Conservation (phyloP, 768 basidiomycete species). For the Tulasnella sp. region DNA sequence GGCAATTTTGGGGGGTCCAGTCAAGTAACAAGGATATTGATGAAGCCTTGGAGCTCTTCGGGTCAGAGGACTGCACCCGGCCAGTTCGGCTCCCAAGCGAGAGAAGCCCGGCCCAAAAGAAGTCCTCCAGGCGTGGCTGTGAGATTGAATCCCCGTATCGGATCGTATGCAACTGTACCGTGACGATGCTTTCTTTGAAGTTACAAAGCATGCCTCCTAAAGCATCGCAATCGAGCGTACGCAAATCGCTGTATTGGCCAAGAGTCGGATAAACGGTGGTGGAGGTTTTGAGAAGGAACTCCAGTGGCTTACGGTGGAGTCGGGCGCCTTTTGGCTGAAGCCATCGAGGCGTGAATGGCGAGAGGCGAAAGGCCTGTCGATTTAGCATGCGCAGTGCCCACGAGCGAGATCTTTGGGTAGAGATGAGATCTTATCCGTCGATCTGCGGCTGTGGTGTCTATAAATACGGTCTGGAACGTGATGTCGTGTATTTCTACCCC, state of each 20-base stretch:
- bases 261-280: slow-evolving; percentile 76
- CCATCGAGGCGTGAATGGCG: slow-evolving; percentile 56
- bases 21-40: too few relatives aligned
- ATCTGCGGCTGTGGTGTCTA: background rate
- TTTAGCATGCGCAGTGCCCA: slow-evolving; percentile 76
- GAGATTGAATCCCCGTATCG: slow-evolving; percentile 44
- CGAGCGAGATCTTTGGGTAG: slow-evolving; percentile 75
- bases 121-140: too few relatives aligned
- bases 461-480: background rate
- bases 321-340: slow-evolving; percentile 46
- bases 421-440: slow-evolving; percentile 45
- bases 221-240: slow-evolving; percentile 47
- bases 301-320: slow-evolving; percentile 44
- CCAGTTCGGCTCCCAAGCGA: too few relatives aligned
- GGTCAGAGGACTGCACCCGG: too few relatives aligned
- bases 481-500: background rate
- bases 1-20: too few relatives aligned
- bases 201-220: slow-evolving; percentile 58
- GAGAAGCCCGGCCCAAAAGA: too few relatives aligned
- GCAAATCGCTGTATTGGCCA: slow-evolving; percentile 65
- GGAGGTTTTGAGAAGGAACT: slow-evolving; percentile 53
- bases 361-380: slow-evolving; percentile 48
- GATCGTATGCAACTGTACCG: slow-evolving; percentile 42
- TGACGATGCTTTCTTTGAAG: slow-evolving; percentile 65
- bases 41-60: too few relatives aligned